Percentiles rank a stretch among this genome's conserved stretches.
phyloP scores from a whole-genome alignment of 1,139 yeast genomes.

The Saccharomyces hybrid region DNA sequence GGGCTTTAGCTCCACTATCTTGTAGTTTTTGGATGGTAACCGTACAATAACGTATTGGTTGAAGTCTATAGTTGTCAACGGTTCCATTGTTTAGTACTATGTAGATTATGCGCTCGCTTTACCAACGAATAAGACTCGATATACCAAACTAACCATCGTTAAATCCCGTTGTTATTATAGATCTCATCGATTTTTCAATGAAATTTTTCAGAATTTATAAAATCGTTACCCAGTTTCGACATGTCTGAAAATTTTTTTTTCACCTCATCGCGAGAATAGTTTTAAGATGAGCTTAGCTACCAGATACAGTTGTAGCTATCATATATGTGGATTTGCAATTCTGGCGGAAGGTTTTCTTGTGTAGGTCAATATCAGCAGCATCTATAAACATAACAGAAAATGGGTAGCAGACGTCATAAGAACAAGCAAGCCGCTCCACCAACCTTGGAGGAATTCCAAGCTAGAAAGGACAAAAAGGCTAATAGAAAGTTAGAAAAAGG shows the following conservation, averaged over 20 bases:
- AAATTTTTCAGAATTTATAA: not conserved
- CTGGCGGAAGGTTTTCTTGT: not conserved
- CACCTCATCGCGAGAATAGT: slow-evolving; percentile 18
- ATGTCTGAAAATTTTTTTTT: slow-evolving; percentile 12
- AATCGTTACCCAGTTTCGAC: not conserved
- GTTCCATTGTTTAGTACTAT: slow-evolving; percentile 15
- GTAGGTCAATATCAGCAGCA: not conserved
- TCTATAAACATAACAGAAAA: slow-evolving; percentile 23
- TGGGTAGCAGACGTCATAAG: slow-evolving; percentile 85
- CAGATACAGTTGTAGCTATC: not conserved
- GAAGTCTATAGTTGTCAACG: slow-evolving; percentile 29
- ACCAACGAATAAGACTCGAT: not conserved
- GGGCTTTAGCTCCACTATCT: slow-evolving; percentile 56
- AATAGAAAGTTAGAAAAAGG: slow-evolving; percentile 29
- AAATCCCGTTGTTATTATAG: not conserved
- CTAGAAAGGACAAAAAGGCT: slow-evolving; percentile 40
- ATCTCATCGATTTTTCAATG: not conserved
- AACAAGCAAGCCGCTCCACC: slow-evolving; percentile 91
- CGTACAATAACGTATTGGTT: slow-evolving; percentile 49
- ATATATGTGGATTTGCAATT: not conserved
- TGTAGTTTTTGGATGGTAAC: slow-evolving; percentile 74
- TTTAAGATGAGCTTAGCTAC: slow-evolving; percentile 1
- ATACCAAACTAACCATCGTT: not conserved
- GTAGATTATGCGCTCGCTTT: not conserved
- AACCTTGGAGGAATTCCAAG: slow-evolving; percentile 69